A percentile compares a stretch with the other conserved stretches of the same genome.
Conservation (phyloP, 2,329 filamentous ascomycete genomes). For the Verticillium longisporum region DNA sequence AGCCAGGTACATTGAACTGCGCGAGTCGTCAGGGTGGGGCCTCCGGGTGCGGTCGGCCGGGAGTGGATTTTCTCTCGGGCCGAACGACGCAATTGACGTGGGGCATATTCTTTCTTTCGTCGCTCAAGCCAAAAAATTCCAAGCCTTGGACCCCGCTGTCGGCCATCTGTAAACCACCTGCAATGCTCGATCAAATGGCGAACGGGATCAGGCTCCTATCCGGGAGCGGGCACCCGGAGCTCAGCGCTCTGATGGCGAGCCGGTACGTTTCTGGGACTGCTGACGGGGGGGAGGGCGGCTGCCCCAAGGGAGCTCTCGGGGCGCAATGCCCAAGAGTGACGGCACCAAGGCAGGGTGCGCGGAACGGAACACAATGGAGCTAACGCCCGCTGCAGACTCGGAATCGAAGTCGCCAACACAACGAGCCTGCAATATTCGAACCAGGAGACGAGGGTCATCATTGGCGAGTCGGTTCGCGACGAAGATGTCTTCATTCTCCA, state of each 20-base stretch:
- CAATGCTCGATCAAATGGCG: constrained; percentile 18
- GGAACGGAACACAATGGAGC: neutral
- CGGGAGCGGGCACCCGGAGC: constrained; percentile 24
- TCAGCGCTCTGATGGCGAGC: constrained; percentile 23
- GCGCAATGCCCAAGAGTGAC: too few species aligned
- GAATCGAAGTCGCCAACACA: constrained; percentile 61
- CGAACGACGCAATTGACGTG: neutral
- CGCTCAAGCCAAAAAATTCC: neutral
- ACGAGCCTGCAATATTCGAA: constrained; percentile 70
- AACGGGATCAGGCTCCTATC: constrained; percentile 31
- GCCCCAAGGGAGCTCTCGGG: too few species aligned
- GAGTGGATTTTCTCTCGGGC: neutral
- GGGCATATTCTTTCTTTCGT: neutral
- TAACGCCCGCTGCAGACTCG: constrained; percentile 37
- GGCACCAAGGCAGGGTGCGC: neutral
- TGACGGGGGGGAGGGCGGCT: neutral
- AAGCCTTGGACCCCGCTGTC: neutral
- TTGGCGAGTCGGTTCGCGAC: constrained; percentile 83
- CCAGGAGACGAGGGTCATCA: constrained; percentile 73
- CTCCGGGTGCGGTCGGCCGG: neutral
- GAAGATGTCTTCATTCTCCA: constrained; percentile 80
- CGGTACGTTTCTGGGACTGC: constrained; percentile 11
- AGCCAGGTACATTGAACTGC: too few species aligned
- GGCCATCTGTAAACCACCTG: constrained; percentile 2
- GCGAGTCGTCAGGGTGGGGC: neutral